Percentiles rank a stretch among this genome's conserved stretches.
phyloP scores from a whole-genome alignment of 1,139 yeast species.

The Oligophagozyma castellii region DNA sequence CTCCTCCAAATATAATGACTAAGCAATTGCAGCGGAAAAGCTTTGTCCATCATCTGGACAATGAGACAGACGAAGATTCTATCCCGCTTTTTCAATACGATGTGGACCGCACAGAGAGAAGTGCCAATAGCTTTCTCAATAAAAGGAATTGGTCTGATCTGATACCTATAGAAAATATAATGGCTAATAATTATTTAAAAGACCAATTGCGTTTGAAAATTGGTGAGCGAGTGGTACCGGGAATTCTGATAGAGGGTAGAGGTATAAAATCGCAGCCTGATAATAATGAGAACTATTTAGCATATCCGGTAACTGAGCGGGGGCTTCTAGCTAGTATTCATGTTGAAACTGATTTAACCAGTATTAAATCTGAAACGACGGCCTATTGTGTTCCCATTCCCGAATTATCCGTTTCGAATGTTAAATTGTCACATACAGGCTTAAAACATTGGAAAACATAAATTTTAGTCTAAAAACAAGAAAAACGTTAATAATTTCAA shows the following conservation, averaged over 20 bases:
- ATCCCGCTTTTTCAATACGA: constrained; percentile 55
- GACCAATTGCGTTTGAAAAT: constrained; percentile 14
- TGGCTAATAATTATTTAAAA: constrained; percentile 12
- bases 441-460: constrained; percentile 10
- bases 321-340: constrained; percentile 58
- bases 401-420: constrained; percentile 24
- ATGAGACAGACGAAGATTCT: constrained; percentile 62
- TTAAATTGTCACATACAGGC: constrained; percentile 11
- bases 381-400: constrained; percentile 66
- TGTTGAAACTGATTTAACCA: constrained; percentile 49
- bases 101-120: constrained; percentile 42
- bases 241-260: constrained; percentile 9
- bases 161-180: constrained; percentile 29
- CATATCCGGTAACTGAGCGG: constrained; percentile 41
- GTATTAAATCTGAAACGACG: constrained; percentile 40
- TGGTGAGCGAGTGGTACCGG: constrained; percentile 24
- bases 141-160: constrained; percentile 65
- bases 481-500: background rate
- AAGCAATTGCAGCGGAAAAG: constrained; percentile 50
- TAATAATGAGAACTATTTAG: constrained; percentile 14
- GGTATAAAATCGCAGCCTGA: constrained; percentile 5
- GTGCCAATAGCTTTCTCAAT: constrained; percentile 51
- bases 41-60: constrained; percentile 51
- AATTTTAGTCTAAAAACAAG: background rate
- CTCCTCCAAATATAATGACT: constrained; percentile 87